A percentile compares a stretch with the other conserved stretches of the same genome.
These are phyloP conservation scores for Plasmopara viticola DNA, from an alignment of 352 stramenopile genomes.

Conservation along the genomic window DNA sequence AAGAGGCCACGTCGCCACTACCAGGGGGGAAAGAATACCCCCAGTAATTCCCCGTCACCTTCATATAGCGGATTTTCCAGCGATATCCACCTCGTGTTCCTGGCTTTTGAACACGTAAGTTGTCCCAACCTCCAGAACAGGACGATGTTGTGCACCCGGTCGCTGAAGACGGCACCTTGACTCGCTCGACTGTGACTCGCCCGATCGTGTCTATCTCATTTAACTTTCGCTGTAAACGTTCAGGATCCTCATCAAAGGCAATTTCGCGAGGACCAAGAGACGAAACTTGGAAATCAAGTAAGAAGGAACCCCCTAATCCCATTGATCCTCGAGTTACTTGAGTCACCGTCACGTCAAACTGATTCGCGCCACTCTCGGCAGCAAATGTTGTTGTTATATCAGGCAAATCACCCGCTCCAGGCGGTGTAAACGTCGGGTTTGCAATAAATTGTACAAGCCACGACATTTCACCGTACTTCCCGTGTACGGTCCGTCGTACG, in stretches of 20 bases:
- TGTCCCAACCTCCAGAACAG: constrained; percentile 89
- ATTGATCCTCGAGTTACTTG: constrained; percentile 85
- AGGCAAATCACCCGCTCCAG: constrained; percentile 87
- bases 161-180: constrained; percentile 75
- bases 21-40: constrained; percentile 67
- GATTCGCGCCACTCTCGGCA: constrained; percentile 11
- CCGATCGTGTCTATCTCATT: constrained; percentile 94
- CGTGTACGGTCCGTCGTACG: constrained; percentile 2
- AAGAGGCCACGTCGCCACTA: constrained; percentile 44
- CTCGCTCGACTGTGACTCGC: constrained; percentile 81
- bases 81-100: constrained; percentile 77
- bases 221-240: constrained; percentile 86
- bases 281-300: constrained; percentile 84
- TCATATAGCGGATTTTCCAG: constrained; percentile 69
- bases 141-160: constrained; percentile 43
- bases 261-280: constrained; percentile 69
- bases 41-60: constrained; percentile 60
- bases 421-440: constrained; percentile 86
- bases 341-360: constrained; percentile 57
- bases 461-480: constrained; percentile 91
- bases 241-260: constrained; percentile 80
- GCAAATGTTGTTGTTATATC: constrained; percentile 45
- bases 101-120: constrained; percentile 52
- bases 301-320: constrained; percentile 86
- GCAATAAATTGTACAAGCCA: constrained; percentile 93